A percentile compares a stretch with the other conserved stretches of the same genome.
phyloP scores from a whole-genome alignment of 305 asterid species.

The Fraxinus sp. region DNA sequence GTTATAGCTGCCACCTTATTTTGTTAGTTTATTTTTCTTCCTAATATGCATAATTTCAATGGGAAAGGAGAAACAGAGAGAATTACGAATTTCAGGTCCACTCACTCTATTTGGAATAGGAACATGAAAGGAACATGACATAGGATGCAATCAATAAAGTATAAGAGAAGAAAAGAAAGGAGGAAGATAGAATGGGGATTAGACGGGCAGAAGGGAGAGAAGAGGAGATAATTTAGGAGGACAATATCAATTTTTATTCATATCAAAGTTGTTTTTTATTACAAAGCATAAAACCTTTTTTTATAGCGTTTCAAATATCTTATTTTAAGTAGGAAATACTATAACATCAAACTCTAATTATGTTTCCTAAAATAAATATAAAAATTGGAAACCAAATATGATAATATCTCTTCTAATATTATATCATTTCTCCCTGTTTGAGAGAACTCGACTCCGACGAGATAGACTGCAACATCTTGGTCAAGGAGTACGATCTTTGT shows the following conservation, averaged over 20 bases:
- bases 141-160: background rate
- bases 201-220: background rate
- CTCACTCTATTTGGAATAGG: background rate
- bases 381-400: background rate
- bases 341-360: no score
- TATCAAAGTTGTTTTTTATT: no score
- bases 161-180: background rate
- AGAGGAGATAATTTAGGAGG: background rate
- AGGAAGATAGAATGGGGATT: background rate
- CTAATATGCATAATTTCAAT: background rate
- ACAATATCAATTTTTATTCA: background rate
- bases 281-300: background rate
- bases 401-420: background rate
- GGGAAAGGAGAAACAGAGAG: background rate
- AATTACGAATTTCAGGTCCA: background rate
- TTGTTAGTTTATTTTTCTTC: background rate
- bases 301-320: background rate
- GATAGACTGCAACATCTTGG: background rate
- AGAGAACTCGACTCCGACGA: background rate
- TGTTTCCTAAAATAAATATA: background rate
- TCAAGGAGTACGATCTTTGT: no score
- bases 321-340: no score
- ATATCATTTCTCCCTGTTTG: background rate
- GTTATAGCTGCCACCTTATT: background rate
- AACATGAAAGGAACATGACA: background rate